Percentiles rank a stretch among this genome's conserved stretches.
Conservation (phyloP, 352 stramenopile species). For the Pythium vanterpoolii region DNA sequence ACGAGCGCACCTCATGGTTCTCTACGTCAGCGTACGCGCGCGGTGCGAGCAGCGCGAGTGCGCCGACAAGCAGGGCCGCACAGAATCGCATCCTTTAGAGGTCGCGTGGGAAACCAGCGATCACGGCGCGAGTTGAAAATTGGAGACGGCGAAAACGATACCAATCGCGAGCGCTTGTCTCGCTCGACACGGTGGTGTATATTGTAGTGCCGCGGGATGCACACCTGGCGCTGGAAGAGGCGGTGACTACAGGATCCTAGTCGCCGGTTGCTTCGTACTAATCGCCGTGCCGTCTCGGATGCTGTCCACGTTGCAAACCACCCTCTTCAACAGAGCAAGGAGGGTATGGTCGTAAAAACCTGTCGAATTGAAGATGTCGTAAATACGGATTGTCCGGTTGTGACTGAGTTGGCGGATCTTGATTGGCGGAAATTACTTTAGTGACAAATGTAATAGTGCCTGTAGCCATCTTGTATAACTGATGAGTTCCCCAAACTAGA, state of each 20-base stretch:
- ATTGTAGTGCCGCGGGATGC: not conserved
- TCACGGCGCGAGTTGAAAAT: not conserved
- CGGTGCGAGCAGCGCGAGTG: constrained; percentile 6
- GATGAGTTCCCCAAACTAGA: not conserved
- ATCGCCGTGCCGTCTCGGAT: not conserved
- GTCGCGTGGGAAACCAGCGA: not conserved
- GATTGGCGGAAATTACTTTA: constrained; percentile 16
- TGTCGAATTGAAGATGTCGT: not conserved
- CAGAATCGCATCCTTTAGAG: not conserved
- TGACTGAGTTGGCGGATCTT: not conserved
- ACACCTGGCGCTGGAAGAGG: not conserved
- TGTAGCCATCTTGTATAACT: constrained; percentile 11
- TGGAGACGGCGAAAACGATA: not conserved
- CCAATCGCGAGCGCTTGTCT: not conserved
- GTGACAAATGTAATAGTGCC: constrained; percentile 6
- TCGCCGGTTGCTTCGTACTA: not conserved
- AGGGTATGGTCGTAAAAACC: not conserved
- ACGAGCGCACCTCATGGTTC: constrained; percentile 21
- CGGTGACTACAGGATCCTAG: not conserved
- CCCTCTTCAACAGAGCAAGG: constrained; percentile 17
- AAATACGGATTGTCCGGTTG: constrained; percentile 14
- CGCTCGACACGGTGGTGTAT: not conserved
- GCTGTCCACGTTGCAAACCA: constrained; percentile 23
- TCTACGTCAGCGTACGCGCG: constrained; percentile 13
- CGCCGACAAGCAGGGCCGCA: not conserved